A percentile compares a stretch with the other conserved stretches of the same genome.
Conservation (phyloP, 2,329 filamentous ascomycete genomes). For the Penicillium sp. region DNA sequence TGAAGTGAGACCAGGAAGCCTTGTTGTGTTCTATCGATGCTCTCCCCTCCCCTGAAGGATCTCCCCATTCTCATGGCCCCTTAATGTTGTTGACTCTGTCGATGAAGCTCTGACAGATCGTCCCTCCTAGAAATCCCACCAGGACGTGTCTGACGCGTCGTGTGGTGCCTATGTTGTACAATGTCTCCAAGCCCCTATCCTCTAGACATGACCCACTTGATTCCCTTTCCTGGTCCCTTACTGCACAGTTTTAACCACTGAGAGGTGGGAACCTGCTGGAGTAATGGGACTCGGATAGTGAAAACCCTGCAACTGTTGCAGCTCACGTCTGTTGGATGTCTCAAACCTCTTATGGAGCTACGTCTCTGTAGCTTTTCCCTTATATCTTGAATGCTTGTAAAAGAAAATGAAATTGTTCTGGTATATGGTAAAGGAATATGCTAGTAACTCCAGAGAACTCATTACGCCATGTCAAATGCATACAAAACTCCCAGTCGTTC, state of each 20-base stretch:
- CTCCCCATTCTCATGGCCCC: no score
- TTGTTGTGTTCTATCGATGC: no score
- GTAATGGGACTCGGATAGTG: no score
- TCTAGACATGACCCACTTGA: background rate
- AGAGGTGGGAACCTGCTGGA: background rate
- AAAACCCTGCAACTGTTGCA: background rate
- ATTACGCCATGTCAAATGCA: conserved; percentile 8
- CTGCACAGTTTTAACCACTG: background rate
- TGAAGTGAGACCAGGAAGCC: no score
- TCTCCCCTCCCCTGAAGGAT: no score
- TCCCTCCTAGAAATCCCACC: no score
- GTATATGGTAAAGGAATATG: background rate
- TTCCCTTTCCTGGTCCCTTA: background rate
- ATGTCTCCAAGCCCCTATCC: background rate
- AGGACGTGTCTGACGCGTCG: no score
- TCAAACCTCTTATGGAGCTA: background rate
- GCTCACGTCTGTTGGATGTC: background rate
- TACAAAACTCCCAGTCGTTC: conserved; percentile 11
- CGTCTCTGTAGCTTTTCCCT: background rate
- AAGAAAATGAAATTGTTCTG: background rate
- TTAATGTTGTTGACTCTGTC: no score
- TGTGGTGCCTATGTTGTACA: background rate
- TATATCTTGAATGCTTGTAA: background rate
- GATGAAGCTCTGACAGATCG: no score
- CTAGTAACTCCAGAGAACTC: conserved; percentile 5